phyloP scores from a whole-genome alignment of 345 rosid species.

The Conringia planisiliqua region DNA sequence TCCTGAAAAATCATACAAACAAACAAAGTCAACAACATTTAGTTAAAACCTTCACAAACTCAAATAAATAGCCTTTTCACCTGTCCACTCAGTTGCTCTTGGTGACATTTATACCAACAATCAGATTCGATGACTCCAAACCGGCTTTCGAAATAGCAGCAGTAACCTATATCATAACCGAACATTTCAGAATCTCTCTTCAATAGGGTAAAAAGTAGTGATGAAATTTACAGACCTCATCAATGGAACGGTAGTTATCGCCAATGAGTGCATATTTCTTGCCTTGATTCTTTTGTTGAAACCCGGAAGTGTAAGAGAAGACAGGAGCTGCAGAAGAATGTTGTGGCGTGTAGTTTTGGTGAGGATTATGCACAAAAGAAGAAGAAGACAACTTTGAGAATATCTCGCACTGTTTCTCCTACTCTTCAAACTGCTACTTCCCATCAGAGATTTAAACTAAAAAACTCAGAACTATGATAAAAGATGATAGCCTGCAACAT shows the following conservation, averaged over 20 bases:
- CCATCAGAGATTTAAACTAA: conserved; percentile 42
- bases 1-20: conserved; percentile 32
- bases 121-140: conserved; percentile 85
- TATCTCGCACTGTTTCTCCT: neutral
- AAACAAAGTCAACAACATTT: neutral
- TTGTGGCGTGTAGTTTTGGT: conserved; percentile 38
- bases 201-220: neutral
- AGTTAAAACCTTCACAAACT: neutral
- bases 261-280: conserved; percentile 79
- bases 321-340: conserved; percentile 28
- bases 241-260: conserved; percentile 70
- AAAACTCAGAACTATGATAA: neutral
- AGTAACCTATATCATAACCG: conserved; percentile 53
- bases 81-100: conserved; percentile 97
- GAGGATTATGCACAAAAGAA: conserved; percentile 28
- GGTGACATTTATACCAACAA: conserved; percentile 88
- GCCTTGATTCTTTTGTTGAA: conserved; percentile 31
- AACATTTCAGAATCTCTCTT: neutral
- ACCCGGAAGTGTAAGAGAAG: conserved; percentile 9
- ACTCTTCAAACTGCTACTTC: conserved; percentile 60
- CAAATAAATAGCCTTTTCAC: conserved; percentile 27
- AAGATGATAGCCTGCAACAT: conserved; percentile 8
- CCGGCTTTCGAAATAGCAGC: conserved; percentile 76
- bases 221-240: conserved; percentile 46
- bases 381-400: conserved; percentile 14